Base-by-base conservation (phyloP, 495 filamentous ascomycete genomes). In the Penicillium salamii region DNA sequence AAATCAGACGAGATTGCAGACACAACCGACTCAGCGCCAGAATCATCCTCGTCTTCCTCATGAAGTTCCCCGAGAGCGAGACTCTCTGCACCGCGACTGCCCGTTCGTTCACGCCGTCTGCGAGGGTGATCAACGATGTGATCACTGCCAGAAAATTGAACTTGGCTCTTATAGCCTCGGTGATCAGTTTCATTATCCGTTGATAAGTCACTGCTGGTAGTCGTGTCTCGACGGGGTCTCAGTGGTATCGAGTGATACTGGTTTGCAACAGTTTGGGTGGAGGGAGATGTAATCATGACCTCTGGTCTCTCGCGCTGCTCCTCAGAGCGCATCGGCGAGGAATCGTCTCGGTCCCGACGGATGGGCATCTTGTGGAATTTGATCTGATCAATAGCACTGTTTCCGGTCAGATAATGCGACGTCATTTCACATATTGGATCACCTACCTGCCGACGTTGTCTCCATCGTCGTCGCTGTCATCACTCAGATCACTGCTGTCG, bases 341-440 rank as follows among this genome's bases (percentile, higher is more conserved):
- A 95, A 18, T 88, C 92, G 36, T 89, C 85, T 43, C 95, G 83
- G 19, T 65, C 59, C 47, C 77, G 86, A 15, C 91, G 80, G n/a
- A 95, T 75, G 1, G 93, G 91, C 86, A 97, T 88, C 65, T 97
- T 97, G 24, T 85, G 78, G 58, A 98, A 98, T 62, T 90, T 91
- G 63, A 98, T 96, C 59, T 93, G 88, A 56, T 95, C 87, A 14
- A 74, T 74, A 35, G 78, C 69, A 37, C 82, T 82, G 36, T 31
- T 48, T n/a, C 38, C n/a, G 29, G 46, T 67, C 9, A 71, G 60
- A 32, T 59, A 14, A 32, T 33, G 28, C 44, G 20, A 35, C 21
- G 15, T 23, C 18, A 31, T 43, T 19, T 31, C n/a, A 12, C 29
- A 14, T 24, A 24, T 14, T 15, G 32, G 21, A 14, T 34, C 7